phyloP scores from a whole-genome alignment of 202 grass and related monocot species.

The Panicum hallii region DNA sequence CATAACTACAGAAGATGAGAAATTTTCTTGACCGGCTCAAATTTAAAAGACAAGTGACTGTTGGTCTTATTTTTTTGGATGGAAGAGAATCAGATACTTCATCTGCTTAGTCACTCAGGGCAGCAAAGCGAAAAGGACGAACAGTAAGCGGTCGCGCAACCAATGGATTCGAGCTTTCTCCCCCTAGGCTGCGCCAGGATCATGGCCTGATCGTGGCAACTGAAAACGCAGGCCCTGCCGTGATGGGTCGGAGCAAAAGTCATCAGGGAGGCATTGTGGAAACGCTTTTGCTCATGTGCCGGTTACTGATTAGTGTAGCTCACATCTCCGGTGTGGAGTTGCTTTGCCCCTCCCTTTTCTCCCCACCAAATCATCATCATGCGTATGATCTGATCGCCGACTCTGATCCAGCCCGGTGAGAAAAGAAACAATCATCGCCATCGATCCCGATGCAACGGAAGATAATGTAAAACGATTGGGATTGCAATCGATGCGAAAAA shows the following conservation, averaged over 20 bases:
- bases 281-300: slow-evolving; percentile 61
- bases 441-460: neutral
- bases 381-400: slow-evolving; percentile 31
- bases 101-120: neutral
- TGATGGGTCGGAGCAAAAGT: slow-evolving; percentile 17
- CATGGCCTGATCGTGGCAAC: neutral
- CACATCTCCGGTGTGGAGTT: neutral
- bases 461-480: neutral
- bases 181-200: neutral
- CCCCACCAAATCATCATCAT: slow-evolving; percentile 2
- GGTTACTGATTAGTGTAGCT: slow-evolving; percentile 56
- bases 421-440: neutral
- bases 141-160: neutral
- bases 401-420: slow-evolving; percentile 47
- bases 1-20: neutral
- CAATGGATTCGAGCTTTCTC: neutral
- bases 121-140: slow-evolving; percentile 14
- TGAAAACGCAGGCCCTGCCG: neutral
- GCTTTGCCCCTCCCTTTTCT: slow-evolving; percentile 42
- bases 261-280: slow-evolving; percentile 10
- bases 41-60: neutral
- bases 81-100: slow-evolving; percentile 35
- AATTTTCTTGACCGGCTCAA: neutral
- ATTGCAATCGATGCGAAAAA: neutral
- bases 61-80: neutral